A percentile compares a stretch with the other conserved stretches of the same genome.
Conservation (phyloP, 2,329 filamentous ascomycete genomes). For the Neopestalotiopsis rosae region DNA sequence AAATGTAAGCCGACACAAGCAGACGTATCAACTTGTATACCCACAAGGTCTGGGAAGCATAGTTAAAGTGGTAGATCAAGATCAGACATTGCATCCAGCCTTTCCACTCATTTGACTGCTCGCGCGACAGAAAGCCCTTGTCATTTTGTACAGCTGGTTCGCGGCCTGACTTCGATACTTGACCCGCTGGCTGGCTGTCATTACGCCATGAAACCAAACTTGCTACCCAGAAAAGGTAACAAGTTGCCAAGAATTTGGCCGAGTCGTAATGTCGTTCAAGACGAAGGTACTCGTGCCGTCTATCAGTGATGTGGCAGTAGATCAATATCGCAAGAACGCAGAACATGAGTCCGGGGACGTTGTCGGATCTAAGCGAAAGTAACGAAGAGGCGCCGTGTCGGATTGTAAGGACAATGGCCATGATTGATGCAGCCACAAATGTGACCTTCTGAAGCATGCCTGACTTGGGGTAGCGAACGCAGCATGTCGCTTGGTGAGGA, state of each 20-base stretch:
- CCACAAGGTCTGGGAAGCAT: conserved; percentile 52
- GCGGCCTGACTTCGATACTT: conserved; percentile 22
- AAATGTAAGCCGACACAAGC: conserved; percentile 63
- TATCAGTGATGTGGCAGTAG: conserved; percentile 60
- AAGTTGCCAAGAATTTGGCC: conserved; percentile 30
- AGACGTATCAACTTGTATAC: conserved; percentile 61
- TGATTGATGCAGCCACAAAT: conserved; percentile 34
- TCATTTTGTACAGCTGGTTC: conserved; percentile 25
- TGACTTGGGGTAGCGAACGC: conserved; percentile 47
- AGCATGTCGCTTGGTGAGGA: conserved; percentile 57
- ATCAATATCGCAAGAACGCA: conserved; percentile 29
- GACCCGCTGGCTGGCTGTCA: background rate
- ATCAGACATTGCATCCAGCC: conserved; percentile 67
- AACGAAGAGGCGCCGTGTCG: background rate
- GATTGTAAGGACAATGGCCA: conserved; percentile 26
- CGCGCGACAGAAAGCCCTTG: conserved; percentile 53
- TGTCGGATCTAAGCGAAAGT: conserved; percentile 13
- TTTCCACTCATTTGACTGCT: conserved; percentile 70
- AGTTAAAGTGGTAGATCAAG: conserved; percentile 62
- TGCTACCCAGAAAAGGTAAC: conserved; percentile 32
- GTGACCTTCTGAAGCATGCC: conserved; percentile 42
- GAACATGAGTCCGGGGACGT: conserved; percentile 23
- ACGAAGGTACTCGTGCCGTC: conserved; percentile 59
- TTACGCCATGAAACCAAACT: conserved; percentile 24
- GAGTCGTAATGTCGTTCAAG: conserved; percentile 49